Evolutionary conservation across 2,329 filamentous ascomycete species (phyloP).

Genomic region (Diaporthe ilicicola): DNA sequence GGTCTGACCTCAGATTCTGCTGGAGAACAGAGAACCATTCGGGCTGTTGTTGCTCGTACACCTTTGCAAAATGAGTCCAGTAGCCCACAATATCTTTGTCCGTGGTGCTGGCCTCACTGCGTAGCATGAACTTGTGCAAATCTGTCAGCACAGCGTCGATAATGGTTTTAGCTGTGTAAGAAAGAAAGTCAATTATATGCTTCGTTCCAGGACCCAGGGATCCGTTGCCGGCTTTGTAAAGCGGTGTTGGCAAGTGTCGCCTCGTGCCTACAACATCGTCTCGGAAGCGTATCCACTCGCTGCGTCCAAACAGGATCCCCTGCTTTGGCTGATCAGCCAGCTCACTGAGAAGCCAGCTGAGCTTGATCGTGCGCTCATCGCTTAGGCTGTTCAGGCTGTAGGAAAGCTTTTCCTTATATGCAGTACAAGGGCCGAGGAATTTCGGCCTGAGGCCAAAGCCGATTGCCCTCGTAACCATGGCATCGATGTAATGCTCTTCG

Average conservation of each 20-base stretch:
- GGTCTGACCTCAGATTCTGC: slow-evolving; percentile 39
- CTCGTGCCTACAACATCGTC: slow-evolving; percentile 33
- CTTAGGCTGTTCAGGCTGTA: slow-evolving; percentile 65
- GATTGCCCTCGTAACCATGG: slow-evolving; percentile 64
- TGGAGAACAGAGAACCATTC: slow-evolving; percentile 18
- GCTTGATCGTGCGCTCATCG: slow-evolving; percentile 51
- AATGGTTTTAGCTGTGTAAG: slow-evolving; percentile 59
- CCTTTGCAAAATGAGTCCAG: slow-evolving; percentile 49
- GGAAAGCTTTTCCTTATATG: slow-evolving; percentile 68
- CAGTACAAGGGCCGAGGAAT: slow-evolving; percentile 71
- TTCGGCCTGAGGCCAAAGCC: slow-evolving; percentile 64
- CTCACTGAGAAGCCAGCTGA: slow-evolving; percentile 61
- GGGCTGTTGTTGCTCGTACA: slow-evolving; percentile 34
- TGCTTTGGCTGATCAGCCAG: slow-evolving; percentile 69
- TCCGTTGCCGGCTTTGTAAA: slow-evolving; percentile 14
- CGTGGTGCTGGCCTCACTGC: slow-evolving; percentile 10
- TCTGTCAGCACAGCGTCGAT: slow-evolving; percentile 48
- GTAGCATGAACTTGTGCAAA: slow-evolving; percentile 39
- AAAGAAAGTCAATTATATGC: slow-evolving; percentile 71
- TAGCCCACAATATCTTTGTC: slow-evolving; percentile 36
- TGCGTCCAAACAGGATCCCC: slow-evolving; percentile 56
- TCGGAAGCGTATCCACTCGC: slow-evolving; percentile 52
- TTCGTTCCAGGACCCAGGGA: slow-evolving; percentile 30
- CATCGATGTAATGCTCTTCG: slow-evolving; percentile 42
- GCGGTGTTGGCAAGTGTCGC: slow-evolving; percentile 12